phyloP scores from a whole-genome alignment of 78 protist species.

The Dictyostelium capitatum region DNA sequence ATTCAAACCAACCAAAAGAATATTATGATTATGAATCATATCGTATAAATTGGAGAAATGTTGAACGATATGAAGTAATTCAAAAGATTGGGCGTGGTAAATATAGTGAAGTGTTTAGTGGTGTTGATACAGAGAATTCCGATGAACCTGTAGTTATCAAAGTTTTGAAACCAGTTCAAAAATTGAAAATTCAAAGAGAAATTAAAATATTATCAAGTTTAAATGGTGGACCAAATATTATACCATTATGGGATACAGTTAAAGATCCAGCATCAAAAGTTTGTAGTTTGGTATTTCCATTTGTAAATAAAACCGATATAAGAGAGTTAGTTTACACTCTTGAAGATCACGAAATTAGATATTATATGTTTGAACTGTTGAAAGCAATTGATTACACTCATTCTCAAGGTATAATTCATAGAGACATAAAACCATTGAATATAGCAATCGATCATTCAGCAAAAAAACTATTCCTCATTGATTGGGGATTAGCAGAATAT shows the following conservation, averaged over 20 bases:
- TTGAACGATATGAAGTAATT: slow-evolving; percentile 94
- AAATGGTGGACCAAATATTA: slow-evolving; percentile 97
- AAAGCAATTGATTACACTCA: slow-evolving; percentile 78
- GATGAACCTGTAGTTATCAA: slow-evolving; percentile 86
- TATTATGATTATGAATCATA: slow-evolving; percentile 76
- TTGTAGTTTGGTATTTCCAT: slow-evolving; percentile 96
- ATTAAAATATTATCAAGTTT: slow-evolving; percentile 93
- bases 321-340: slow-evolving; percentile 95
- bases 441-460: slow-evolving; percentile 98
- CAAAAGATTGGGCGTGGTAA: slow-evolving; percentile 99
- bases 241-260: slow-evolving; percentile 96
- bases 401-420: slow-evolving; percentile 96
- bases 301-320: slow-evolving; percentile 97
- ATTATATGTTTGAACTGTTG: slow-evolving; percentile 98
- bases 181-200: slow-evolving; percentile 97
- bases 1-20: slow-evolving; percentile 57
- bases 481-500: slow-evolving; percentile 99
- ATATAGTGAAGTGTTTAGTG: slow-evolving; percentile 99
- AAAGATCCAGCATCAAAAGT: slow-evolving; percentile 95
- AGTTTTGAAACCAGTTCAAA: slow-evolving; percentile 92
- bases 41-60: slow-evolving; percentile 65
- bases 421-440: slow-evolving; percentile 95
- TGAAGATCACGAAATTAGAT: slow-evolving; percentile 94
- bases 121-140: slow-evolving; percentile 81
- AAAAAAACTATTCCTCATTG: slow-evolving; percentile 95